phyloP scores from a whole-genome alignment of 805 yeast genomes.

The Metschnikowia dekortorum region DNA sequence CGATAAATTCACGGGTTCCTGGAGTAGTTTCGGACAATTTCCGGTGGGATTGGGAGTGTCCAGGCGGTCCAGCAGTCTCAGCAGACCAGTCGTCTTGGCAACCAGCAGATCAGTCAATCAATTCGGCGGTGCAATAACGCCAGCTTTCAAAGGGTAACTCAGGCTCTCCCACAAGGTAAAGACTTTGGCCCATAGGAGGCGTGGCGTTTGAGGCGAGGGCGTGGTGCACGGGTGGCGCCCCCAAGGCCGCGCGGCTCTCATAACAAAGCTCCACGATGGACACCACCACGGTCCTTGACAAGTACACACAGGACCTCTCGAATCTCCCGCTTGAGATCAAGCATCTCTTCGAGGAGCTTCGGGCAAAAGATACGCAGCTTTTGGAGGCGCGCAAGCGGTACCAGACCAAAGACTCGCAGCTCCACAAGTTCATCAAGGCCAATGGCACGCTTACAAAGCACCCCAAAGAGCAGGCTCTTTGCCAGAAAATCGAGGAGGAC shows the following conservation, averaged over 20 bases:
- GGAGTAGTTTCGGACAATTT: no score
- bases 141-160: no score
- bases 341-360: conserved; percentile 73
- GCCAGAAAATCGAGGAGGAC: conserved; percentile 65
- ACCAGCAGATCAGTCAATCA: no score
- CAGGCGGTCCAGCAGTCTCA: no score
- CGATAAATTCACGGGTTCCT: no score
- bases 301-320: conserved; percentile 57
- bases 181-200: no score
- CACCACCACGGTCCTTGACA: conserved; percentile 66
- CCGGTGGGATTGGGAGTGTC: no score
- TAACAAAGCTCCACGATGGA: conserved; percentile 50
- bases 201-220: no score
- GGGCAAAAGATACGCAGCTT: conserved; percentile 60
- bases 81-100: no score
- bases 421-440: conserved; percentile 77
- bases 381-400: conserved; percentile 64
- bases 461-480: conserved; percentile 72
- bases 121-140: no score
- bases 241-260: neutral
- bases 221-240: neutral
- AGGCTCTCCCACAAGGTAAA: no score
- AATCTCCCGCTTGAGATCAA: conserved; percentile 86
- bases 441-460: conserved; percentile 77
- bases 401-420: conserved; percentile 67